These are phyloP conservation scores for Talaromyces proteolyticus DNA, from an alignment of 495 filamentous ascomycete species.

Conservation along the genomic window DNA sequence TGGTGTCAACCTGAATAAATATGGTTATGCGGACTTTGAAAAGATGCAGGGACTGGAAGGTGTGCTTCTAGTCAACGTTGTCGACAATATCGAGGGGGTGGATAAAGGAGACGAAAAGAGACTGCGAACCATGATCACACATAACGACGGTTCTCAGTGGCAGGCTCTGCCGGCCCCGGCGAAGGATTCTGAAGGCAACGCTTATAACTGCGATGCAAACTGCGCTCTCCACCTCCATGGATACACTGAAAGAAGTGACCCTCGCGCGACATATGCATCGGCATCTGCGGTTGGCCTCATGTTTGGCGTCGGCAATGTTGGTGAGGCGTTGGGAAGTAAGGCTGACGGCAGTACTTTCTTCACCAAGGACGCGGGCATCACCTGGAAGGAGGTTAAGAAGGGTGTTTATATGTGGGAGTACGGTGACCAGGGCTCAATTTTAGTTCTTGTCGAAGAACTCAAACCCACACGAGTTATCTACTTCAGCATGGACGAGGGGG, in stretches of 20 bases:
- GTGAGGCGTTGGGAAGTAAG: conserved; percentile 49
- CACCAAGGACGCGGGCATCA: conserved; percentile 80
- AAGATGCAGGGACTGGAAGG: conserved; percentile 90
- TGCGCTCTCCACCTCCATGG: conserved; percentile 92
- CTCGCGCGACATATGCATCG: conserved; percentile 77
- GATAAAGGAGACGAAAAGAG: conserved; percentile 65
- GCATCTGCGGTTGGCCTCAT: conserved; percentile 85
- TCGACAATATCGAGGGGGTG: conserved; percentile 61
- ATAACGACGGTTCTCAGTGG: conserved; percentile 93
- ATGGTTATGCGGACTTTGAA: conserved; percentile 89
- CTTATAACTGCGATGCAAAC: conserved; percentile 60
- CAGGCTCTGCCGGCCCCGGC: conserved; percentile 60
- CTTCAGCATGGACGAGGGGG: conserved; percentile 77
- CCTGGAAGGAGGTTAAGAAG: conserved; percentile 78
- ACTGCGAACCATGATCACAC: conserved; percentile 82
- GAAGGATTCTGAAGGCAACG: conserved; percentile 62
- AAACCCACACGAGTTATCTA: conserved; percentile 60
- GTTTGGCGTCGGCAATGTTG: conserved; percentile 89
- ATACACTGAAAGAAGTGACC: conserved; percentile 82
- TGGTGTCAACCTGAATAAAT: conserved; percentile 67
- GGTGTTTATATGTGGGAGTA: conserved; percentile 88
- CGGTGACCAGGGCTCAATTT: conserved; percentile 86
- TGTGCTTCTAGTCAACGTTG: conserved; percentile 78
- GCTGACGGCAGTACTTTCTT: conserved; percentile 79
- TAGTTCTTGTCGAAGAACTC: conserved; percentile 70